phyloP scores from a whole-genome alignment of 352 stramenopile species.

The Globisporangium recalcitrans region DNA sequence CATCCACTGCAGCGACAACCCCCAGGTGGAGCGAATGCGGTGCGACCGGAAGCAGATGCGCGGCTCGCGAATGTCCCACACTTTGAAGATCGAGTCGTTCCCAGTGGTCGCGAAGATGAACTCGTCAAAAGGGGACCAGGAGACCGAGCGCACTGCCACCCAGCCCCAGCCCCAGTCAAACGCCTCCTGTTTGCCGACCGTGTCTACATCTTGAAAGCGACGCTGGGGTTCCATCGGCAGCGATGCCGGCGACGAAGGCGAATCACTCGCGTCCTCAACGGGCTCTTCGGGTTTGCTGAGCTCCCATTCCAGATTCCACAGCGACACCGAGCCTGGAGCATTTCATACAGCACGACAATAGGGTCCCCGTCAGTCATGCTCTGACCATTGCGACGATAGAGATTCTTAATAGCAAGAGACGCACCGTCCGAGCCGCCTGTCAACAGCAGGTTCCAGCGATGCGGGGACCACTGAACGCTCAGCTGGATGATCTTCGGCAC shows the following conservation, averaged over 20 bases:
- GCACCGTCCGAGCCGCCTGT: constrained; percentile 75
- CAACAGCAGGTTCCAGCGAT: constrained; percentile 67
- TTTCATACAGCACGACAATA: background rate
- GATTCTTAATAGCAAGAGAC: background rate
- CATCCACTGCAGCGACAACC: constrained; percentile 72
- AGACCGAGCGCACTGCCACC: constrained; percentile 71
- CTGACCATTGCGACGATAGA: too few relatives aligned
- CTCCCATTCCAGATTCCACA: constrained; percentile 68
- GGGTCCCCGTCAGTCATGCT: background rate
- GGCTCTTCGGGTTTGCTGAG: constrained; percentile 5
- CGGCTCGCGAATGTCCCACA: constrained; percentile 82
- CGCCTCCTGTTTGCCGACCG: constrained; percentile 71
- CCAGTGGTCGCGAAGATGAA: constrained; percentile 83
- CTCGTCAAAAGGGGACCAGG: constrained; percentile 79
- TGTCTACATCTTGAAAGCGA: constrained; percentile 79
- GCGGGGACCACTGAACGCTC: constrained; percentile 68
- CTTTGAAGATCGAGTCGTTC: constrained; percentile 81
- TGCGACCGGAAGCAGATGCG: constrained; percentile 74
- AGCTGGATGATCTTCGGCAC: constrained; percentile 54
- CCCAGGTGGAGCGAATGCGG: constrained; percentile 79
- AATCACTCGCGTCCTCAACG: background rate
- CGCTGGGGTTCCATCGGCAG: constrained; percentile 58
- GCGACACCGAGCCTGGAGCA: constrained; percentile 51
- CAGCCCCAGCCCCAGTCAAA: constrained; percentile 83
- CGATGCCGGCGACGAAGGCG: background rate